Evolutionary conservation across 257 asterid species (phyloP).

Genomic region (Jacaranda mimosifolia): DNA sequence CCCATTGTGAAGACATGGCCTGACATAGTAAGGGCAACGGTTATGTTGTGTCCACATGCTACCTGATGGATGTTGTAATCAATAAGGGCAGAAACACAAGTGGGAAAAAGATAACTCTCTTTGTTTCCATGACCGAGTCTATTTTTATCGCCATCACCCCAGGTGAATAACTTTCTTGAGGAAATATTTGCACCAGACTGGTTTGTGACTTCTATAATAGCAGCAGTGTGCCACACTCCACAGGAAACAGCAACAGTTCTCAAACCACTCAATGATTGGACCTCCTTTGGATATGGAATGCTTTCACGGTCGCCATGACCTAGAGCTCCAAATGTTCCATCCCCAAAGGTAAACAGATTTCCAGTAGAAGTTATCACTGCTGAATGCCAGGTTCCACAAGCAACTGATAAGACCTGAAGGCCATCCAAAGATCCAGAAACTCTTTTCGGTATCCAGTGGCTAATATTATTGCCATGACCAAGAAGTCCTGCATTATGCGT

Average conservation of each 20-base stretch:
- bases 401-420: slow-evolving; percentile 79
- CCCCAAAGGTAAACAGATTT: slow-evolving; percentile 86
- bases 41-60: slow-evolving; percentile 78
- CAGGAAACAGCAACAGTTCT: slow-evolving; percentile 78
- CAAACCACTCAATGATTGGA: slow-evolving; percentile 68
- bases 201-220: slow-evolving; percentile 76
- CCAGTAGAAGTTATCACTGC: slow-evolving; percentile 80
- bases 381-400: slow-evolving; percentile 96
- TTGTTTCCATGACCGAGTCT: slow-evolving; percentile 89
- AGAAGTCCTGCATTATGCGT: slow-evolving; percentile 84
- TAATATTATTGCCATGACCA: slow-evolving; percentile 85
- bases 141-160: slow-evolving; percentile 94
- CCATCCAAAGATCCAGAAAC: slow-evolving; percentile 83
- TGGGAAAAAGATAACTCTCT: slow-evolving; percentile 74
- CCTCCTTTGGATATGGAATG: slow-evolving; percentile 68
- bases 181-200: slow-evolving; percentile 54
- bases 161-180: slow-evolving; percentile 83
- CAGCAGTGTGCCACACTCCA: slow-evolving; percentile 96
- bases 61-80: slow-evolving; percentile 88
- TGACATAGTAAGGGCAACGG: slow-evolving; percentile 77
- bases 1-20: slow-evolving; percentile 94
- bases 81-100: slow-evolving; percentile 74
- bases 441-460: slow-evolving; percentile 95
- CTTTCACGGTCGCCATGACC: slow-evolving; percentile 88
- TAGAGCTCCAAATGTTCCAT: slow-evolving; percentile 86